Evolutionary conservation across 2,329 filamentous ascomycete species (phyloP), one percentile per base, ranked within the genome.

Genomic region (Lithohypha guttulata): DNA sequence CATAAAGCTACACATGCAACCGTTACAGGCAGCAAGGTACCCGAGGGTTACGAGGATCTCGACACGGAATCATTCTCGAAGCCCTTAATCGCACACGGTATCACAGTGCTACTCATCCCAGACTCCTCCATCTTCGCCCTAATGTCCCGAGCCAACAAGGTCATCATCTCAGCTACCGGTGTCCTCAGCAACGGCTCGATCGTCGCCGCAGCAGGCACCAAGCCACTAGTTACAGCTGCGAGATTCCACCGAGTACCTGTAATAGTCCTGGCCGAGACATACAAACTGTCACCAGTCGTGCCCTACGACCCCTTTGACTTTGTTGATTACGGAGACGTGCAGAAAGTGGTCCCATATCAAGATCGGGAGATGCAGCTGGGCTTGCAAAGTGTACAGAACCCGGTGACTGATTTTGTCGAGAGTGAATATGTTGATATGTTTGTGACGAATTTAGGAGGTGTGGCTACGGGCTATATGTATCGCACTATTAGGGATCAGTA

Each of bases 131-230:
- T 93, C 39, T 93, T 87, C 64, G 86, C 87, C 1, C 83, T 96
- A 53, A 96, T 98, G 84, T 83, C 87, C 6, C 78, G 82, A 44
- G 84, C 95, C 52, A 93, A 89, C 69, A 95, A 95, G 65, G 89
- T 98, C 45, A 83, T 98, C 34, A 69, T 98, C 5, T 81, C 83
- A 9, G 89, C 89, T 4, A 81, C 87, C 54, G 81, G 83, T 3
- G 84, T 98, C 19, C 77, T 93, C 31, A 84, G 84, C 34, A 91
- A 93, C 53, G 91, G 91, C 36, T 83, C 83, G 5, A 74, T 94
- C 18, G 72, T 96, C 19, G 82, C 85, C 13, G 81, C 86, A 27
- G 78, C 82, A 4, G 91, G 91, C n/a, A 82, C 84, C 7, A 77
- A 77, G 14, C 77, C 83, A 27, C 82, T 96, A 48, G 85, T 87